Evolutionary conservation across 1,139 yeast species (phyloP).

Genomic region (Pichia sp.): DNA sequence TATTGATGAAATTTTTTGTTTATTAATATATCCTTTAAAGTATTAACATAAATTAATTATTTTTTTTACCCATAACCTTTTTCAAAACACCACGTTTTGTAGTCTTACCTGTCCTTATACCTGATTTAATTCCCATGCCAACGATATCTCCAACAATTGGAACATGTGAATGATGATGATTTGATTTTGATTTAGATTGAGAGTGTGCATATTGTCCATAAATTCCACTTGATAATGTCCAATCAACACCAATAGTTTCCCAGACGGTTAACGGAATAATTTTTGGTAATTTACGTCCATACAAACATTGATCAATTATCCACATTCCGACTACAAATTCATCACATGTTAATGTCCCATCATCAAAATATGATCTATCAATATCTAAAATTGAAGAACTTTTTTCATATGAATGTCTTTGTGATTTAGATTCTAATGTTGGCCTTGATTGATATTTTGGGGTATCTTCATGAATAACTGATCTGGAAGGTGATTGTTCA

Average conservation of each 20-base stretch:
- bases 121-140: slow-evolving; percentile 7
- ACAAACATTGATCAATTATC: slow-evolving; percentile 92
- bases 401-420: no score
- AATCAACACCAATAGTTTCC: slow-evolving; percentile 31
- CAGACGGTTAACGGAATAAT: slow-evolving; percentile 52
- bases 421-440: no score
- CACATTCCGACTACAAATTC: slow-evolving; percentile 93
- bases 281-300: slow-evolving; percentile 83
- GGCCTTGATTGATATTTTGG: no score
- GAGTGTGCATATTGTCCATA: not conserved
- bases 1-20: no score
- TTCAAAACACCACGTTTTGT: slow-evolving; percentile 12
- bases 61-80: slow-evolving; percentile 13
- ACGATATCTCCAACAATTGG: slow-evolving; percentile 2
- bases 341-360: slow-evolving; percentile 71
- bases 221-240: slow-evolving; percentile 1
- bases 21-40: no score
- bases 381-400: slow-evolving; percentile 1
- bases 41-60: no score
- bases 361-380: slow-evolving; percentile 28
- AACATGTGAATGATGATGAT: slow-evolving; percentile 4
- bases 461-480: no score
- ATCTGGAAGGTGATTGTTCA: no score
- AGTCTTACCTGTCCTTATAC: slow-evolving; percentile 2
- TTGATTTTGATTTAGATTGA: not conserved